phyloP scores from a whole-genome alignment of 106 monocot genomes.

The Apostasia shenzhenica region DNA sequence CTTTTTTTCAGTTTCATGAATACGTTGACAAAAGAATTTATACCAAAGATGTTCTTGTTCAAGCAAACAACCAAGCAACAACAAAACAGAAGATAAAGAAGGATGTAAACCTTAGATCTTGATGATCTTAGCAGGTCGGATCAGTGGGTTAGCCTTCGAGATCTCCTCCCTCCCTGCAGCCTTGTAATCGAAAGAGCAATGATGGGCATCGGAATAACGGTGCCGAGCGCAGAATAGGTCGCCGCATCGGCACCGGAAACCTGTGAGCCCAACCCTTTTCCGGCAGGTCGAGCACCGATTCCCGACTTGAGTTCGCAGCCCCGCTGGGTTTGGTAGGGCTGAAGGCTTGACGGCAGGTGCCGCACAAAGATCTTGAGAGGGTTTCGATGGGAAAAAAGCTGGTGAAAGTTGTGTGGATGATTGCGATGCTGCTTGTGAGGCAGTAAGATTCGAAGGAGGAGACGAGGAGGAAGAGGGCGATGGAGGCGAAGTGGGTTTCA shows the following conservation, averaged over 20 bases:
- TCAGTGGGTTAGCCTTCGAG: conserved; percentile 36
- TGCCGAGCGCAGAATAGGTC: conserved; percentile 39
- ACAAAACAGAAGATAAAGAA: background rate
- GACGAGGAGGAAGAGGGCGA: conserved; percentile 21
- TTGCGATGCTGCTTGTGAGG: conserved; percentile 15
- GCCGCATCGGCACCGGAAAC: conserved; percentile 38
- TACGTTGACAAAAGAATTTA: no score
- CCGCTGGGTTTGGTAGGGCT: background rate
- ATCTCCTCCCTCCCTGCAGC: conserved; percentile 39
- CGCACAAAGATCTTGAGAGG: conserved; percentile 17
- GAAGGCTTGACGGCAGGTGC: background rate
- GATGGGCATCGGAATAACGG: conserved; percentile 33
- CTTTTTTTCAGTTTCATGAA: no score
- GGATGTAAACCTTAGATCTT: conserved; percentile 19
- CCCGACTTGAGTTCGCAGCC: conserved; percentile 8
- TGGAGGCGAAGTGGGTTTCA: conserved; percentile 25
- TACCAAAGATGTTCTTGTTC: no score
- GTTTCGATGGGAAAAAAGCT: conserved; percentile 29
- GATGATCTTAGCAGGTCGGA: conserved; percentile 38
- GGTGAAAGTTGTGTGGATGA: conserved; percentile 3
- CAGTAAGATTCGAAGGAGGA: conserved; percentile 20
- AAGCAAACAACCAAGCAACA: no score
- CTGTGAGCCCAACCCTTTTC: conserved; percentile 27
- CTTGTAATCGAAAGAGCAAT: conserved; percentile 54
- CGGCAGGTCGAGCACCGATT: conserved; percentile 35